A percentile compares a stretch with the other conserved stretches of the same genome.
Conservation (phyloP, 345 rosid genomes). For the Lumnitzera racemosa region DNA sequence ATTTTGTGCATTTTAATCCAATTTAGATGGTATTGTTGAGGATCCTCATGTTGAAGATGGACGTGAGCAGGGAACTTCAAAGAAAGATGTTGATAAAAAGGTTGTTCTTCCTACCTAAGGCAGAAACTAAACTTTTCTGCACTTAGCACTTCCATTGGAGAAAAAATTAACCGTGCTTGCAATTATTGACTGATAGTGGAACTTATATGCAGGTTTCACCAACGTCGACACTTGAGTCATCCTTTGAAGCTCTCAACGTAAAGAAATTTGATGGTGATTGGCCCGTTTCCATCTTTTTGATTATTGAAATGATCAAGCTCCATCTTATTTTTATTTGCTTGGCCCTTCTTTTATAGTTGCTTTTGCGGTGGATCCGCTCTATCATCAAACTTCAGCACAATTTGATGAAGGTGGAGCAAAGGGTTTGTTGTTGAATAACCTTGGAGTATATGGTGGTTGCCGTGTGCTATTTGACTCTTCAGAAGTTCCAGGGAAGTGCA, state of each 20-base stretch:
- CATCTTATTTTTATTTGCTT: conserved; percentile 6
- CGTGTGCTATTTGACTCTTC: conserved; percentile 86
- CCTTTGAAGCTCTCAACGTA: conserved; percentile 79
- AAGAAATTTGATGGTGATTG: conserved; percentile 82
- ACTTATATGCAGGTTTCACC: conserved; percentile 71
- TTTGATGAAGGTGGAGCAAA: conserved; percentile 98
- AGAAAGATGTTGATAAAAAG: conserved; percentile 69
- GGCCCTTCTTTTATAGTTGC: conserved; percentile 49
- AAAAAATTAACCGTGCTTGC: not conserved
- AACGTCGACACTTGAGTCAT: conserved; percentile 67
- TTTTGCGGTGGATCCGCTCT: conserved; percentile 91
- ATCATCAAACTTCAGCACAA: conserved; percentile 96
- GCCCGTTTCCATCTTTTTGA: conserved; percentile 10
- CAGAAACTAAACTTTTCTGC: too few relatives aligned
- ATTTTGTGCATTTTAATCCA: not conserved
- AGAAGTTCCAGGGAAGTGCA: conserved; percentile 76
- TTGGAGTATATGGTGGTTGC: conserved; percentile 85
- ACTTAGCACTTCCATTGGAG: conserved; percentile 1
- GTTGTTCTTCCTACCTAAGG: conserved; percentile 21
- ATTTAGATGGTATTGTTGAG: conserved; percentile 31
- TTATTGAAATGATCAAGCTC: conserved; percentile 11
- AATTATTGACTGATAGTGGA: conserved; percentile 18
- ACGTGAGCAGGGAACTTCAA: conserved; percentile 40
- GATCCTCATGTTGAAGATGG: conserved; percentile 35
- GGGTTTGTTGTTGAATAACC: conserved; percentile 80